Conservation (phyloP, 352 stramenopile genomes). For the Phytophthora sansomeana region DNA sequence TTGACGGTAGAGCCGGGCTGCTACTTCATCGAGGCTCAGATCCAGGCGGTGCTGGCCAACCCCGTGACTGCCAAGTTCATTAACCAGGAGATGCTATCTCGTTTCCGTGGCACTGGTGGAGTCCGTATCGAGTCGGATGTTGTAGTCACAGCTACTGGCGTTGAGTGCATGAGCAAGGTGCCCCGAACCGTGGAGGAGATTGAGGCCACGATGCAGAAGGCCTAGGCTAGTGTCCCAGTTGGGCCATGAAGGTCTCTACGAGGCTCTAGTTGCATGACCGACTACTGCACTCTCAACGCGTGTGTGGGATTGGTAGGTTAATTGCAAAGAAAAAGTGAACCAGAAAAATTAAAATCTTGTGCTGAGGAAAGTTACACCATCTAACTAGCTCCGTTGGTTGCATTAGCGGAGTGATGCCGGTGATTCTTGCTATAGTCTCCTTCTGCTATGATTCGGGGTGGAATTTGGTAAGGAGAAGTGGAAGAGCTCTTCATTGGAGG, state of each 20-base stretch:
- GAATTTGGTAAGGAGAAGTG: slow-evolving; percentile 5
- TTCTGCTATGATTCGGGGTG: slow-evolving; percentile 10
- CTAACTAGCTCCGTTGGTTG: slow-evolving; percentile 4
- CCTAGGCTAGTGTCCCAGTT: slow-evolving; percentile 18
- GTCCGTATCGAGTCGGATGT: slow-evolving; percentile 98
- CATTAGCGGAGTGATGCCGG: slow-evolving; percentile 7
- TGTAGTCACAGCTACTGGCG: slow-evolving; percentile 94
- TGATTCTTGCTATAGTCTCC: background rate
- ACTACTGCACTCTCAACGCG: background rate
- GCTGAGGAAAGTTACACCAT: background rate
- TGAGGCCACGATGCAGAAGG: slow-evolving; percentile 92
- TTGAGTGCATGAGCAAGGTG: slow-evolving; percentile 97
- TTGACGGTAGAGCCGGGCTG: slow-evolving; percentile 98
- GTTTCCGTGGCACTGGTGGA: slow-evolving; percentile 95
- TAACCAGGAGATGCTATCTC: slow-evolving; percentile 83
- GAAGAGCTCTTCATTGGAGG: background rate
- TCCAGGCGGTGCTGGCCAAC: slow-evolving; percentile 93
- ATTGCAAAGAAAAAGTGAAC: slow-evolving; percentile 9
- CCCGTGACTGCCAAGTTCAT: slow-evolving; percentile 81
- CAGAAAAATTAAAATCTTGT: background rate
- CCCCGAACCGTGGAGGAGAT: slow-evolving; percentile 96
- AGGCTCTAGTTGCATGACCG: slow-evolving; percentile 14
- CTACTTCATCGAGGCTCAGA: slow-evolving; percentile 98
- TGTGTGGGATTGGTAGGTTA: background rate
- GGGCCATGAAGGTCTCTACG: slow-evolving; percentile 8